These are phyloP conservation scores for Candida boleticola DNA, from an alignment of 805 yeast genomes.

Conservation along the genomic window DNA sequence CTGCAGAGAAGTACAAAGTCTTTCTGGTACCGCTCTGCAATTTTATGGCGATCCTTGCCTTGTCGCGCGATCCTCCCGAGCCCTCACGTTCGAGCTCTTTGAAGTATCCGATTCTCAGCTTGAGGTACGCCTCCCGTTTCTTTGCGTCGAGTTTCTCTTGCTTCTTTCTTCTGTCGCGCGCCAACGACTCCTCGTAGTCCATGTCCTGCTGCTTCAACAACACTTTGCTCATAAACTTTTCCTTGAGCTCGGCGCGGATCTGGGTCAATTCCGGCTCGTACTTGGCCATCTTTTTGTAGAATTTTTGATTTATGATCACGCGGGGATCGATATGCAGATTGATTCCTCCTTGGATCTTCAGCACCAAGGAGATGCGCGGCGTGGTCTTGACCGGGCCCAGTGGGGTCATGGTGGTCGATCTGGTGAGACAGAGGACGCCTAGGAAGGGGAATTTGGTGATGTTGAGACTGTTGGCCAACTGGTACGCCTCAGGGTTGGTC, in stretches of 20 bases:
- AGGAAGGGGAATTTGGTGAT: slow-evolving; percentile 79
- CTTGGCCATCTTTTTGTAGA: slow-evolving; percentile 47
- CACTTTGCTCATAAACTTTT: slow-evolving; percentile 53
- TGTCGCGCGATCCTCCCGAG: slow-evolving; percentile 10
- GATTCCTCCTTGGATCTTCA: slow-evolving; percentile 62
- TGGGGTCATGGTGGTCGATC: slow-evolving; percentile 51
- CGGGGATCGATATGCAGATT: slow-evolving; percentile 37
- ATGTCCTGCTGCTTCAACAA: slow-evolving; percentile 72
- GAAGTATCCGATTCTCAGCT: slow-evolving; percentile 27
- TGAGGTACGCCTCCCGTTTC: slow-evolving; percentile 38
- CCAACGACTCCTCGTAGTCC: slow-evolving; percentile 70
- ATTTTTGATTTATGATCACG: slow-evolving; percentile 34
- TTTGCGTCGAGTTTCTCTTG: slow-evolving; percentile 23
- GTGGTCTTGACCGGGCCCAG: slow-evolving; percentile 51
- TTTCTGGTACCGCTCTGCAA: slow-evolving; percentile 61
- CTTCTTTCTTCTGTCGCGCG: slow-evolving; percentile 58
- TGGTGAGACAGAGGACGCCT: slow-evolving; percentile 71
- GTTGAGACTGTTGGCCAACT: slow-evolving; percentile 71
- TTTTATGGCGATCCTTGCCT: slow-evolving; percentile 69
- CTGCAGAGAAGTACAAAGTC: slow-evolving; percentile 30
- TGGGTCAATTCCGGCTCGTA: slow-evolving; percentile 60
- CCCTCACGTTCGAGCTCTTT: slow-evolving; percentile 13
- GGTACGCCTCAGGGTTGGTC: slow-evolving; percentile 78
- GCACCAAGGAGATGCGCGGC: slow-evolving; percentile 60
- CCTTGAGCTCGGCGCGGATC: slow-evolving; percentile 62